Evolutionary conservation across 2,329 filamentous ascomycete genomes (phyloP).

Genomic region (Aspergillus terreus): DNA sequence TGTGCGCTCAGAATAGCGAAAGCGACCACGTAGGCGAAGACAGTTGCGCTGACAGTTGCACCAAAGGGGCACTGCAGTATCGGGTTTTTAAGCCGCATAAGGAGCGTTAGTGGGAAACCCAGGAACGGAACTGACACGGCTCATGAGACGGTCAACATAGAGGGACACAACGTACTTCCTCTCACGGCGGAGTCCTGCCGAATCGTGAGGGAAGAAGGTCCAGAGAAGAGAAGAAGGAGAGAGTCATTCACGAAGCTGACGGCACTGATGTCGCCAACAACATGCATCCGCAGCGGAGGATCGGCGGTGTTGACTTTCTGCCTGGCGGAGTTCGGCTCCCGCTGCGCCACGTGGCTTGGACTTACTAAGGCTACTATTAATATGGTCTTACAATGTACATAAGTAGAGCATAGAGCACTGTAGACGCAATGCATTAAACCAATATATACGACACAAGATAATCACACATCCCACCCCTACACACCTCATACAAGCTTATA

Average conservation of each 20-base stretch:
- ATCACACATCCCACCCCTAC: not conserved
- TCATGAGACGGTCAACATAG: not conserved
- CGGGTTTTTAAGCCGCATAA: slow-evolving; percentile 53
- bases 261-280: not conserved
- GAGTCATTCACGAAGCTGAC: slow-evolving; percentile 1
- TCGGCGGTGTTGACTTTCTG: not conserved
- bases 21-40: slow-evolving; percentile 59
- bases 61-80: slow-evolving; percentile 69
- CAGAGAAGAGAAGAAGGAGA: not conserved
- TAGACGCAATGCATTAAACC: not conserved
- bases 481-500: slow-evolving; percentile 37
- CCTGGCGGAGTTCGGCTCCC: not conserved
- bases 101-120: not conserved
- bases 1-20: slow-evolving; percentile 59
- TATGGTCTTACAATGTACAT: too few relatives aligned
- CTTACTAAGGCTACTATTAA: too few relatives aligned
- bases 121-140: not conserved
- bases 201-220: slow-evolving; percentile 9
- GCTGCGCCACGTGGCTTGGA: too few relatives aligned
- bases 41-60: slow-evolving; percentile 61
- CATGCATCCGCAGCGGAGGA: not conserved
- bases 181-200: slow-evolving; percentile 11
- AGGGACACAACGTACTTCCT: slow-evolving; percentile 1
- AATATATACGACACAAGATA: not conserved
- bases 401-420: not conserved